phyloP scores from a whole-genome alignment of 768 basidiomycete species.

The Gloeopeniophorella convolvens region DNA sequence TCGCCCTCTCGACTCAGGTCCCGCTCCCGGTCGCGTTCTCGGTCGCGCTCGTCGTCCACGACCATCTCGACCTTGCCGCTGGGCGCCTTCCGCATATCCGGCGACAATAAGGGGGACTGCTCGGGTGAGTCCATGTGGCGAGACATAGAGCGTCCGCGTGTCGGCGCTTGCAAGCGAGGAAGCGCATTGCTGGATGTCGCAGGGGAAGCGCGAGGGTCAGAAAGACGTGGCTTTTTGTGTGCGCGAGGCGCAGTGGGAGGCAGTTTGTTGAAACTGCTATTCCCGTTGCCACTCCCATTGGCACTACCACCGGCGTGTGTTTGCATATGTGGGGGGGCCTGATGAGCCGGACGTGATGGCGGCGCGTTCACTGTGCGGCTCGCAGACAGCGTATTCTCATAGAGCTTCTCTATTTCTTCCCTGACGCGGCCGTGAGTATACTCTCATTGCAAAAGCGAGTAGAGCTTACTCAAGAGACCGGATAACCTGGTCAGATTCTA shows the following conservation, averaged over 20 bases:
- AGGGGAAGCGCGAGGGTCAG: slow-evolving; percentile 35
- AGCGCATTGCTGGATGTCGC: slow-evolving; percentile 14
- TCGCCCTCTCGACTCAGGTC: slow-evolving; percentile 31
- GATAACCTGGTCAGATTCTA: slow-evolving; percentile 77
- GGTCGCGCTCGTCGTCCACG: slow-evolving; percentile 44
- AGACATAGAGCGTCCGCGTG: slow-evolving; percentile 13
- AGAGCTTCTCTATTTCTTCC: slow-evolving; percentile 70
- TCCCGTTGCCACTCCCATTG: slow-evolving; percentile 14
- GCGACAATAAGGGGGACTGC: slow-evolving; percentile 20
- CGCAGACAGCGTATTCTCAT: slow-evolving; percentile 49
- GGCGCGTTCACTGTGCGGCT: slow-evolving; percentile 33
- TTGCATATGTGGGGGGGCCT: slow-evolving; percentile 26
- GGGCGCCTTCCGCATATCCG: slow-evolving; percentile 17
- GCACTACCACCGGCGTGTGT: slow-evolving; percentile 22
- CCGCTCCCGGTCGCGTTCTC: slow-evolving; percentile 25
- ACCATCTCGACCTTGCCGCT: slow-evolving; percentile 41
- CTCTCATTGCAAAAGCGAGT: not conserved
- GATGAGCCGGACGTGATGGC: slow-evolving; percentile 41
- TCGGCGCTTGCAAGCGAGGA: slow-evolving; percentile 18
- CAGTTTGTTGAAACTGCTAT: slow-evolving; percentile 35
- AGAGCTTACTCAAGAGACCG: slow-evolving; percentile 60
- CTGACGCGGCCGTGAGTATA: slow-evolving; percentile 33
- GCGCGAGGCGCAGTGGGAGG: slow-evolving; percentile 78
- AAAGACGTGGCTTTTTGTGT: slow-evolving; percentile 71
- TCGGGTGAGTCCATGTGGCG: slow-evolving; percentile 20